Base-by-base conservation (phyloP, 331 rosid species). In the Rhamnella rubrinervis region DNA sequence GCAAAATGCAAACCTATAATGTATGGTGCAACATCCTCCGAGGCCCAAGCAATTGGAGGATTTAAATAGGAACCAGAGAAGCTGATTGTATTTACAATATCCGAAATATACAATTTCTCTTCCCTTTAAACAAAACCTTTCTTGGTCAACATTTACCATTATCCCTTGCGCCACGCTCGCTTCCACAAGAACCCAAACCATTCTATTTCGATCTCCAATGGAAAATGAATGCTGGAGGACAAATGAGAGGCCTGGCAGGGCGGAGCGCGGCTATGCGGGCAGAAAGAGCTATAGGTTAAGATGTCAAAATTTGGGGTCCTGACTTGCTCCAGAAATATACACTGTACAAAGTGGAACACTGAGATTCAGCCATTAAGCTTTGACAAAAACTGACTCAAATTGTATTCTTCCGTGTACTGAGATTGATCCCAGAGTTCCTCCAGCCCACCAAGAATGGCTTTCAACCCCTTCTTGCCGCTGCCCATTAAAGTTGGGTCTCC, bases 381-480 rank as follows among this genome's bases (percentile, higher is more conserved):
- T 38, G 96, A 86, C 66, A 93, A 83, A 74, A 93, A 93, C 52
- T 91, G 96, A 74, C 68, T 89, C 55, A 93, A 85, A 79, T 89
- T 85, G 93, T 91, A 93, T 81, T 93, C 98, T 73, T 93, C 98
- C 7, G 91, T 78, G 81, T 93, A 93, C 46, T 93, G 98, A 38
- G 98, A 91, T 58, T 91, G 89, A 78, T 91, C 98, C 98, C 98
- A 93, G 19, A 91, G 89, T 78, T 93, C 98, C 70, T 85, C 97
- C 67, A 93, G 84, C 76, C 97, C 95, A 59, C 97, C 97, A 16
- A 91, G 98, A 65, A 93, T 83, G 63, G 97, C 87, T 84, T 93
- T 93, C 76, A 93, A 71, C 53, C 98, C 96, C 87, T 91, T 93
- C 59, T 88, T 91, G 9, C 84, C 71, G 6, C 84, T 71, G 21